phyloP scores from a whole-genome alignment of 2,329 filamentous ascomycete species.

The Lecanicillium sp. region DNA sequence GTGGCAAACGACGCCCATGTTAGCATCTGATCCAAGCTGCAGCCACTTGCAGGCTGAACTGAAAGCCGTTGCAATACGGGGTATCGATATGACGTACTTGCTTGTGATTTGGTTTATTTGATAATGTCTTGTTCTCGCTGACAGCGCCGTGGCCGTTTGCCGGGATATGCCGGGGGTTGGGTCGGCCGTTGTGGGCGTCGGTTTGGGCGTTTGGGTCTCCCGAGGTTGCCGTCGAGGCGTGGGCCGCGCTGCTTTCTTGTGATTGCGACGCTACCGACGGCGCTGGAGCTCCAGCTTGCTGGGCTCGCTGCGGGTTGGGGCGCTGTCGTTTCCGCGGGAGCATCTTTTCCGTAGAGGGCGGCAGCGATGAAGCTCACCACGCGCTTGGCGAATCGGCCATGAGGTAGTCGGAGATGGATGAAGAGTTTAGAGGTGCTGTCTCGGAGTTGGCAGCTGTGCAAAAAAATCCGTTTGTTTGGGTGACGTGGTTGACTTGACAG shows the following conservation, averaged over 20 bases:
- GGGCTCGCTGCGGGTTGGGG: constrained; percentile 19
- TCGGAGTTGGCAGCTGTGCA: not conserved
- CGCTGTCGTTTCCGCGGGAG: constrained; percentile 25
- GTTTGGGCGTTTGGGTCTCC: constrained; percentile 3
- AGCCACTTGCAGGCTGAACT: too few relatives aligned
- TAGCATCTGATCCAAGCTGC: constrained; percentile 8
- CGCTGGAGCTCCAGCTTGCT: too few relatives aligned
- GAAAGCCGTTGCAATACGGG: too few relatives aligned
- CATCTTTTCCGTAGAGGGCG: constrained; percentile 15
- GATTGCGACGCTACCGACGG: constrained; percentile 10
- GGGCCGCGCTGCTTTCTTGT: constrained; percentile 8
- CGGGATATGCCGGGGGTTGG: constrained; percentile 6
- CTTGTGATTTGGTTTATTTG: constrained; percentile 8
- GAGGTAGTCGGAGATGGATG: too few relatives aligned
- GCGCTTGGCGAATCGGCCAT: constrained; percentile 5
- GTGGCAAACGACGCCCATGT: not conserved
- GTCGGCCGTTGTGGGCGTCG: constrained; percentile 2
- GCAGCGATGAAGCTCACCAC: not conserved
- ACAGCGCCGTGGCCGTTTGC: constrained; percentile 2
- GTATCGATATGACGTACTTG: constrained; percentile 8
- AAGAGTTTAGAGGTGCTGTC: too few relatives aligned
- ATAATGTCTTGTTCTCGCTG: constrained; percentile 9
- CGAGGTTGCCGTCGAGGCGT: constrained; percentile 11
- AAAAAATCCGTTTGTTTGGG: constrained; percentile 8
- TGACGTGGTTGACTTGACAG: constrained; percentile 5